Base-by-base conservation (phyloP, 2,329 filamentous ascomycete species). In the Neophaeococcomyces mojaviensis region DNA sequence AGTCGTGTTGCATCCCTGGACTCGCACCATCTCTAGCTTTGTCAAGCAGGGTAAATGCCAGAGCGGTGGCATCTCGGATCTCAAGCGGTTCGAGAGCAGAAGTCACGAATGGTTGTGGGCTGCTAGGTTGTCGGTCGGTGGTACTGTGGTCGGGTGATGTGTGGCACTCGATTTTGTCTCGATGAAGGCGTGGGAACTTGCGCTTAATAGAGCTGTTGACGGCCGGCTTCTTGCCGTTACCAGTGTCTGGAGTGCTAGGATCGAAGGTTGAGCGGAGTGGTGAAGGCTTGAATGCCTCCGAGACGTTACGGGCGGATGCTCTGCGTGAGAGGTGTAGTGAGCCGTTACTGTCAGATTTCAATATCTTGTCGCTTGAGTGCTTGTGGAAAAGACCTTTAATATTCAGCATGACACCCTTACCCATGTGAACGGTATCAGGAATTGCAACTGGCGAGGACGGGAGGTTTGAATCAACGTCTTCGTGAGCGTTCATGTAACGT, bases 371-470 rank as follows among this genome's bases (percentile, higher is more conserved):
- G 18, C 46, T 35, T 3, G 53, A 52, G 6, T 49, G 52, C 47
- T 59, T 60, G 42, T 59, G 53, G 40, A 60, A 58, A 3, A 59
- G 45, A 12, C 53, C 56, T 18, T 50, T 49, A 20, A 59, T 42
- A 39, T 55, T 57, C n/a, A 51, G 57, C 5, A 56, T 50, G 18
- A 55, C 49, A n/a, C 53, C 56, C 47, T 55, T 59, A 30, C 51
- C 51, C 19, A 46, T 45, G n/a, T 31, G 3, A 4, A 31, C 38
- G 8, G 38, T 15, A n/a, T 20, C 38, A 12, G 38, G 38, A 5
- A 40, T n/a, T 24, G 38, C 18, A 7, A 15, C 10, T 24, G 38
- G 38, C 8, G 38, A 40, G 20, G 35, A 37, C 3, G 35, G 35
- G 12, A 39, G 18, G 15, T 39, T 24, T 3, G 20, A 15, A 19